Evolutionary conservation across 2,329 filamentous ascomycete species (phyloP), one percentile per base, ranked within the genome.

Genomic region (Fusarium papillatum): DNA sequence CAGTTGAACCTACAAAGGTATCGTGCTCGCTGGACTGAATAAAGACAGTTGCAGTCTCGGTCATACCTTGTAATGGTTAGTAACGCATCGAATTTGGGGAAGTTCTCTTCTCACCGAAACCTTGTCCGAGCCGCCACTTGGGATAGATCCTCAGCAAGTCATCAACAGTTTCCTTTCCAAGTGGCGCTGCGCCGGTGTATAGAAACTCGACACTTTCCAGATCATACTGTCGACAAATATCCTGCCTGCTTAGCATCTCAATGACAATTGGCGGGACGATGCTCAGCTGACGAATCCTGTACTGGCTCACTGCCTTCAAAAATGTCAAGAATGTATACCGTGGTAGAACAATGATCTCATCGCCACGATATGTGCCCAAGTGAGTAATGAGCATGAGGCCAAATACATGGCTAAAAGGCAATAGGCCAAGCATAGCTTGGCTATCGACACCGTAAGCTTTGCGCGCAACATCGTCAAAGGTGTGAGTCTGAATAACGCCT

Each of bases 331-430:
- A 88, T 48, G 96, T 94, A 78, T 96, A 97, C 76, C 94, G 95
- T n/a, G 90, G 92, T 19, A 97, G 87, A 2, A 96, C 89, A 62
- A 97, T 88, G 6, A 94, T 87, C 66, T 92, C 91, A 73, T 97
- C 95, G 11, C 95, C 95, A 34, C 93, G 90, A 80, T 92, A 97
- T 1, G 91, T 87, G 29, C 88, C 88, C 0, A 88, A 83, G 81
- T 95, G 93, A 41, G 90, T 91, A 68, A 95, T 90, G 16, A 95
- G 90, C 6, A 95, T 90, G 29, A 97, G 85, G 5, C 91, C 91
- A 81, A 96, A 97, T 66, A 97, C 97, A 79, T 97, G 95, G 74
- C 93, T 95, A 79, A 95, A 91, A 0, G 94, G 94, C 0, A 96
- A 85, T 10, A 96, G 86, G 2, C 94, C 94, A 0, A 96, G 88